Evolutionary conservation across 1,284 basidiomycete genomes (phyloP).

Genomic region (Trametes hirsuta): DNA sequence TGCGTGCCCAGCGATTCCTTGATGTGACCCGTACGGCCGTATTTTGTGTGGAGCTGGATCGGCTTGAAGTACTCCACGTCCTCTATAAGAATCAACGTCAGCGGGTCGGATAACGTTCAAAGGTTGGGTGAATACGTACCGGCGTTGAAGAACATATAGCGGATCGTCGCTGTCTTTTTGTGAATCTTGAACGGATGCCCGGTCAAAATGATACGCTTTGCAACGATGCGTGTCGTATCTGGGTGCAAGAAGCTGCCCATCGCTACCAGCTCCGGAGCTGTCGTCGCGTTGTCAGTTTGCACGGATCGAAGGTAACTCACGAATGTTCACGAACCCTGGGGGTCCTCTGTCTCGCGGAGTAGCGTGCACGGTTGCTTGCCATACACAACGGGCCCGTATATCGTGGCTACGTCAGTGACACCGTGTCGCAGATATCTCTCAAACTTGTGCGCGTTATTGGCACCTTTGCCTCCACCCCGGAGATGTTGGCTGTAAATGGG

Average conservation of each 20-base stretch:
- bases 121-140: slow-evolving; percentile 45
- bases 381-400: slow-evolving; percentile 89
- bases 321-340: slow-evolving; percentile 54
- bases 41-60: slow-evolving; percentile 92
- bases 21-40: slow-evolving; percentile 91
- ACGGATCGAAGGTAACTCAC: background rate
- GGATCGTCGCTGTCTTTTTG: slow-evolving; percentile 95
- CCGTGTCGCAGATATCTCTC: slow-evolving; percentile 92
- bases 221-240: slow-evolving; percentile 90
- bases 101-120: background rate
- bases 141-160: slow-evolving; percentile 98
- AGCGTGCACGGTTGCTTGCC: slow-evolving; percentile 84
- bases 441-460: slow-evolving; percentile 98
- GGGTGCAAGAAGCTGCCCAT: slow-evolving; percentile 88
- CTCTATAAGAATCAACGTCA: slow-evolving; percentile 47
- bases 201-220: slow-evolving; percentile 92
- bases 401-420: slow-evolving; percentile 80
- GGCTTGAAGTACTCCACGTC: slow-evolving; percentile 95
- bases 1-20: slow-evolving; percentile 95
- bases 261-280: slow-evolving; percentile 86
- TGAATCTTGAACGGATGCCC: slow-evolving; percentile 98
- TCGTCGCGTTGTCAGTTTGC: background rate
- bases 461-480: slow-evolving; percentile 85
- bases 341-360: slow-evolving; percentile 66
- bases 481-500: slow-evolving; percentile 95